phyloP scores from a whole-genome alignment of 768 basidiomycete species.

The Termitomyces sp. region DNA sequence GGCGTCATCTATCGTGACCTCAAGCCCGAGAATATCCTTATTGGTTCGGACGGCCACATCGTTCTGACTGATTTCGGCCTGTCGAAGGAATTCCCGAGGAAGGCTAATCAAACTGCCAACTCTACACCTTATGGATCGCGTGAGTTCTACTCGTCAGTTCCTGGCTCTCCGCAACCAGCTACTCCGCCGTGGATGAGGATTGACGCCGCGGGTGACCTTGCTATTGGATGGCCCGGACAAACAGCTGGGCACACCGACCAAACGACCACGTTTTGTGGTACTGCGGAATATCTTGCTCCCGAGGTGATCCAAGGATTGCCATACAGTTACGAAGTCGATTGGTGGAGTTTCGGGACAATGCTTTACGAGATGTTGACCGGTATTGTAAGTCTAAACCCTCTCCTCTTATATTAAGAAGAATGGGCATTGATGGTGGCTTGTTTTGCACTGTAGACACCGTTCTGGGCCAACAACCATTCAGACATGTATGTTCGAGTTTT shows the following conservation, averaged over 20 bases:
- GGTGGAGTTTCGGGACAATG: conserved; percentile 99
- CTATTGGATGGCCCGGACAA: conserved; percentile 53
- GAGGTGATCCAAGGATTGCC: conserved; percentile 91
- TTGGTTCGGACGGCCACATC: conserved; percentile 91
- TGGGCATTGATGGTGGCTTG: conserved; percentile 5
- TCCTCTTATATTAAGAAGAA: conserved; percentile 9
- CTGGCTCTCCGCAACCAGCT: conserved; percentile 35
- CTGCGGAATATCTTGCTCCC: conserved; percentile 95
- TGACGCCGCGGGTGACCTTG: conserved; percentile 47
- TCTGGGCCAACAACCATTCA: conserved; percentile 88
- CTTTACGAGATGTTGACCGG: conserved; percentile 96
- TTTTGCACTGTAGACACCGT: conserved; percentile 61
- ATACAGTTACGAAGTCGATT: conserved; percentile 93
- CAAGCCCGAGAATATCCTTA: conserved; percentile 95
- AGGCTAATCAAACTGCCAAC: conserved; percentile 39
- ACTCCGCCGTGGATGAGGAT: conserved; percentile 78
- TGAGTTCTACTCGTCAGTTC: conserved; percentile 51
- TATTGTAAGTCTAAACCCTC: conserved; percentile 54
- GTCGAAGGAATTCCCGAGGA: conserved; percentile 83
- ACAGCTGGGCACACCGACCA: conserved; percentile 47
- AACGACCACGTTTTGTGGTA: conserved; percentile 89
- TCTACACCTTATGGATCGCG: conserved; percentile 49
- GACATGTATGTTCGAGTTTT: conserved; percentile 94
- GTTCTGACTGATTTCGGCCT: conserved; percentile 97
- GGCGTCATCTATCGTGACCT: conserved; percentile 98